Evolutionary conservation across 805 yeast species (phyloP), one percentile per base, ranked within the genome.

Genomic region (Saccharomycopsis fibuligera): DNA sequence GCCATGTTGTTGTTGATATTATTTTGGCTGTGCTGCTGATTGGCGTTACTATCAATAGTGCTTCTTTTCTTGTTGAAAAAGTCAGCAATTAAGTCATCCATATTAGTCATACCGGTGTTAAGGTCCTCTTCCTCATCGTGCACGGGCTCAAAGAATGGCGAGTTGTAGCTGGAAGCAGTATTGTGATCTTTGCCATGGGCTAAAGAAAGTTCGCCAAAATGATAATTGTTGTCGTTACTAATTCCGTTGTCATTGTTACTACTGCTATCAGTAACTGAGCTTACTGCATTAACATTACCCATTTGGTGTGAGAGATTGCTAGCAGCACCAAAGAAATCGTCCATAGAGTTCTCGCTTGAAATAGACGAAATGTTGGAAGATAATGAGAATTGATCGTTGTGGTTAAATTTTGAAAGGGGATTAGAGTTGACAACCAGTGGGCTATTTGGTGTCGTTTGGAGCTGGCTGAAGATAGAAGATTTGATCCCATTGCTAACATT

Each of bases 131-230:
- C n/a, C 9, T 45, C 46, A 25, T 46, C 53, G 10, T 47, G 33
- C 16, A 42, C 47, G 2, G 54, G 54, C 23, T 42, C 54, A 29
- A 47, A 47, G 44, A 50, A 50, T 17, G 54, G 54, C 19, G 45
- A 37, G 31, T 46, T 36, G 36, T 46, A 22, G 25, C 14, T 14
- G 19, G 48, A 24, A 17, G 37, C n/a, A n/a, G 8, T n/a, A 35
- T 8, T 16, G 31, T 30, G n/a, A n/a, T n/a, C n/a, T n/a, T n/a
- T n/a, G 12, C 14, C 23, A 21, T 21, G 23, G 23, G 33, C n/a
- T 41, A 19, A 24, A 42, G 23, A n/a, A n/a, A n/a, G n/a, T n/a
- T 14, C 33, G 36, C 23, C 23, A 19, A 16, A 22, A n/a, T 35
- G 16, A 19, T 12, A 9, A 35, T 39, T 25, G 41, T 24, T 9